Evolutionary conservation across 2,329 filamentous ascomycete genomes (phyloP).

Genomic region (Xylaria sp.): DNA sequence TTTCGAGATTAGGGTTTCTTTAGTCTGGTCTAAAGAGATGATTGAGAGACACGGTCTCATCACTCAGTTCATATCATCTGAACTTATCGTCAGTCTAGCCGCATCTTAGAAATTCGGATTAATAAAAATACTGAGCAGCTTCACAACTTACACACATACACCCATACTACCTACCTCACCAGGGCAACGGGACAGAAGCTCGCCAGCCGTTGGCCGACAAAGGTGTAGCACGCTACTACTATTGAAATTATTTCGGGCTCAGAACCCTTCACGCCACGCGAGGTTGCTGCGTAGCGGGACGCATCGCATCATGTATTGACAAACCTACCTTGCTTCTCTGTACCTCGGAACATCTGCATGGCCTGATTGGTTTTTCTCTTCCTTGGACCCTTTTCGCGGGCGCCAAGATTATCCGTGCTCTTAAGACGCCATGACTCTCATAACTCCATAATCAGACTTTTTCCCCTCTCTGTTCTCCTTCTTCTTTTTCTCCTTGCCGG

Average conservation of each 20-base stretch:
- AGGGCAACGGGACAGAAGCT: background rate
- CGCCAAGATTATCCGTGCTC: conserved; percentile 21
- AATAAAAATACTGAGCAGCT: background rate
- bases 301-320: conserved; percentile 17
- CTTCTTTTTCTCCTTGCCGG: background rate
- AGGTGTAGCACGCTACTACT: background rate
- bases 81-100: background rate
- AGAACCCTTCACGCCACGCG: conserved; percentile 12
- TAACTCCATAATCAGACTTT: background rate
- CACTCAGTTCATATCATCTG: background rate
- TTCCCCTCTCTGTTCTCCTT: background rate
- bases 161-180: background rate
- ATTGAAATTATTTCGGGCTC: background rate
- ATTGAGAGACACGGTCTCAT: background rate
- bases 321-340: conserved; percentile 13
- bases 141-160: background rate
- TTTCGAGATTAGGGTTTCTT: background rate
- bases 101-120: background rate
- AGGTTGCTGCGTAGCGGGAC: background rate
- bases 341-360: conserved; percentile 8
- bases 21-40: background rate
- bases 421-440: conserved; percentile 13
- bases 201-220: background rate
- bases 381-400: conserved; percentile 13
- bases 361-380: conserved; percentile 12